A percentile compares a stretch with the other conserved stretches of the same genome.
Conservation (phyloP, 2,329 filamentous ascomycete genomes). For the Colletotrichum destructivum region DNA sequence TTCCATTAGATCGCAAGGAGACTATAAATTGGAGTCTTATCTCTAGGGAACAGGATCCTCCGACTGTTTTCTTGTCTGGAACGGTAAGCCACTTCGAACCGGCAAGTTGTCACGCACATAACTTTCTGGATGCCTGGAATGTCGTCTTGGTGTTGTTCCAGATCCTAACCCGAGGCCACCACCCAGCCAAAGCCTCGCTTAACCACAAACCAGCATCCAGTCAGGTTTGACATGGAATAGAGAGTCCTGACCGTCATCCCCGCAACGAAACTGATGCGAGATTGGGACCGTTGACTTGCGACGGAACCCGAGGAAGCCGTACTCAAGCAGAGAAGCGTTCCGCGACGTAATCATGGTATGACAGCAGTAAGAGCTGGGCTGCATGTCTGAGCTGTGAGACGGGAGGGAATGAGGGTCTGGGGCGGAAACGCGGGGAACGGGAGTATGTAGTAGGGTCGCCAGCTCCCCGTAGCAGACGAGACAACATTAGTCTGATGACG, state of each 20-base stretch:
- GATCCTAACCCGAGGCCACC: too few species aligned
- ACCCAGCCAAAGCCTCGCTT: background rate
- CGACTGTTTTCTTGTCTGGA: background rate
- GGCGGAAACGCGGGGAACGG: constrained; percentile 38
- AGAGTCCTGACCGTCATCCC: background rate
- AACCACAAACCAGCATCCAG: background rate
- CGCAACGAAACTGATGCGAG: background rate
- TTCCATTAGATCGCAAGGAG: too few species aligned
- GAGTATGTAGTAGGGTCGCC: constrained; percentile 1
- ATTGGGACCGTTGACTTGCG: background rate
- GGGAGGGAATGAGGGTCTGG: constrained; percentile 23
- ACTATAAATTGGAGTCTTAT: background rate
- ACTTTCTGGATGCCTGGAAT: background rate
- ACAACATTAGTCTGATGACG: constrained; percentile 22
- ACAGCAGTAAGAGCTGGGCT: constrained; percentile 2
- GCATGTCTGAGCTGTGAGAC: background rate
- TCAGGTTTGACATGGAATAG: background rate
- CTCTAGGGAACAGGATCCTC: background rate
- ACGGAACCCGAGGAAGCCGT: background rate
- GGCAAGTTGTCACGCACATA: background rate
- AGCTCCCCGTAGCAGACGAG: constrained; percentile 21
- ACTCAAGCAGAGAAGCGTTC: background rate
- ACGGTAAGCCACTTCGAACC: background rate
- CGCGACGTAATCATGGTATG: constrained; percentile 7
- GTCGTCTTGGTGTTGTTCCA: background rate